Conservation (phyloP, 169 alveolate genomes). For the Cyclospora cayetanensis region DNA sequence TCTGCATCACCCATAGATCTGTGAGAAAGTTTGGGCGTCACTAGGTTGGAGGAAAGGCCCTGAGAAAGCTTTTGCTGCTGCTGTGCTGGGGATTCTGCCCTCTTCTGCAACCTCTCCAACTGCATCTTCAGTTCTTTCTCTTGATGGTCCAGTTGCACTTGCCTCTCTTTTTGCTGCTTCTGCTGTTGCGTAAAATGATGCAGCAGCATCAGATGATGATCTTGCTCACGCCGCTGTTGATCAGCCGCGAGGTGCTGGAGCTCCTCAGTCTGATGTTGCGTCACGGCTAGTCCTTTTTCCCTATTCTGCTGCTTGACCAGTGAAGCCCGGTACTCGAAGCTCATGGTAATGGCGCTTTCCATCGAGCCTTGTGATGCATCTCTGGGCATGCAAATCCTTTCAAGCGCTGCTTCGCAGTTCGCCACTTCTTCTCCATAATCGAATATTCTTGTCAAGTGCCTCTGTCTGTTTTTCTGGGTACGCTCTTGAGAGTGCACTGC, state of each 20-base stretch:
- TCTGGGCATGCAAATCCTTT: not conserved
- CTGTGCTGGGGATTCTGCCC: too few relatives aligned
- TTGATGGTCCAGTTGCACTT: not conserved
- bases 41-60: not conserved
- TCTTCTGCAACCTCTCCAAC: not conserved
- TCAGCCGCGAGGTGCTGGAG: not conserved
- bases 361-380: not conserved
- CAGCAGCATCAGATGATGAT: not conserved
- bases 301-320: conserved; percentile 8
- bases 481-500: not conserved
- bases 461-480: not conserved
- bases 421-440: not conserved
- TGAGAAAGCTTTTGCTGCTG: not conserved
- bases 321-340: not conserved
- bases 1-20: not conserved
- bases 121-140: not conserved
- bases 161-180: conserved; percentile 8
- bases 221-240: not conserved
- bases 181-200: not conserved
- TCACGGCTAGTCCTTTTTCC: too few relatives aligned
- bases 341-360: not conserved
- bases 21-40: not conserved
- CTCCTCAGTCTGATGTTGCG: conserved; percentile 10
- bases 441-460: not conserved
- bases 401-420: not conserved